Conservation (phyloP, 352 stramenopile species). For the Globisporangium okanoganense region DNA sequence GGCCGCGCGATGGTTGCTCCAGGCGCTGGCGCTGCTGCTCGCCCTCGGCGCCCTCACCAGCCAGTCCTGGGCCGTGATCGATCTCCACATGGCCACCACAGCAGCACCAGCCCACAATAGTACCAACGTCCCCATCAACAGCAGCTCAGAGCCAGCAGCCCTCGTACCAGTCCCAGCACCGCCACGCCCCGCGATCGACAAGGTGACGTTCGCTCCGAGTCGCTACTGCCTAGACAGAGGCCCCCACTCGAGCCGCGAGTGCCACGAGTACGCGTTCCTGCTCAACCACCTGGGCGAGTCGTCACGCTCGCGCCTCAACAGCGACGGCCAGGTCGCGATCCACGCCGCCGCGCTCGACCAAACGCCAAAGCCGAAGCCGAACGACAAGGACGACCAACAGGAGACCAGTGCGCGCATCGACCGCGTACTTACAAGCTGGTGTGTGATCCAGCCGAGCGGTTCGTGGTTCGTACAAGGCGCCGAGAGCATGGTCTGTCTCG, state of each 20-base stretch:
- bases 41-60: slow-evolving; percentile 22
- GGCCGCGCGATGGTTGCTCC: slow-evolving; percentile 14
- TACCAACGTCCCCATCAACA: background rate
- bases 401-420: slow-evolving; percentile 20
- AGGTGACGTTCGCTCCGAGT: slow-evolving; percentile 38
- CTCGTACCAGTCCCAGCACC: background rate
- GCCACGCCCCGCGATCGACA: background rate
- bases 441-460: slow-evolving; percentile 20
- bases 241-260: slow-evolving; percentile 37
- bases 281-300: slow-evolving; percentile 30
- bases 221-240: slow-evolving; percentile 37
- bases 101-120: background rate
- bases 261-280: slow-evolving; percentile 37
- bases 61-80: slow-evolving; percentile 34
- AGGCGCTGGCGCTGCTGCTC: slow-evolving; percentile 25
- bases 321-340: slow-evolving; percentile 1
- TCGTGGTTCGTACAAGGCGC: slow-evolving; percentile 50
- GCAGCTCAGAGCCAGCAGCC: slow-evolving; percentile 8
- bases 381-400: slow-evolving; percentile 2
- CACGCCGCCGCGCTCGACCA: background rate
- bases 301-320: background rate
- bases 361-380: slow-evolving; percentile 7
- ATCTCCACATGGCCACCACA: slow-evolving; percentile 1
- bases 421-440: slow-evolving; percentile 43
- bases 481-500: slow-evolving; percentile 50